Base-by-base conservation (phyloP, 2,329 filamentous ascomycete genomes). In the Paraphaeosphaeria minitans region DNA sequence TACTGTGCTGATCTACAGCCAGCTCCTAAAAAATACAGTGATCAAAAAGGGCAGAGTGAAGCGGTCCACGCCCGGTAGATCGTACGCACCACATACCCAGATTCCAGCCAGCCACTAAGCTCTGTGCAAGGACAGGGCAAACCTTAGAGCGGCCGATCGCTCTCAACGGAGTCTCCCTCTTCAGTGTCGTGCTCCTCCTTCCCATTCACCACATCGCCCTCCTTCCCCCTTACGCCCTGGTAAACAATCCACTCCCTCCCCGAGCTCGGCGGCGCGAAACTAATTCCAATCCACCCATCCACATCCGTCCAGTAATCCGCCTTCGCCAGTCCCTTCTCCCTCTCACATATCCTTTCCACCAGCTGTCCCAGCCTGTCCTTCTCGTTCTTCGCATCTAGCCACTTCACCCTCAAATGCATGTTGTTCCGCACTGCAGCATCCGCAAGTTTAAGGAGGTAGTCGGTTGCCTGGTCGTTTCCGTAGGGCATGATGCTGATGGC, bases 401-500 rank as follows among this genome's bases (percentile, higher is more conserved):
- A 64, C 35, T 47, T 27, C 14, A 53, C 31, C 46, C 50, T 29
- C 39, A 24, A 13, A 2, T 13, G 2, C 29, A 43, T 49, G 10
- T 37, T 37, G 1, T 9, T 22, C 33, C 22, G 13, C 10, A 50
- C 24, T 2, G n/a, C 19, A 4, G 24, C 5, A 14, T 43, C 45
- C 37, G 43, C 31, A 13, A 45, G 19, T 14, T 42, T 33, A 49
- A 64, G 48, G 0, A 64, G 27, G 19, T 59, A 22, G 12, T 19
- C 24, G 2, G 55, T 57, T 3, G 53, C 58, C 16, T 55, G 51
- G 27, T 63, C 58, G 21, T 24, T 27, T 4, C 58, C 58, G 45
- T 60, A 66, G 2, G 63, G 63, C 29, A 57, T 57, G 19, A 66
- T 58, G 49, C 59, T 66, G 45, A 66, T 56, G 8, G 63, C 63